Evolutionary conservation across 1,284 basidiomycete species (phyloP).

Genomic region (Spongispora temasekensis): DNA sequence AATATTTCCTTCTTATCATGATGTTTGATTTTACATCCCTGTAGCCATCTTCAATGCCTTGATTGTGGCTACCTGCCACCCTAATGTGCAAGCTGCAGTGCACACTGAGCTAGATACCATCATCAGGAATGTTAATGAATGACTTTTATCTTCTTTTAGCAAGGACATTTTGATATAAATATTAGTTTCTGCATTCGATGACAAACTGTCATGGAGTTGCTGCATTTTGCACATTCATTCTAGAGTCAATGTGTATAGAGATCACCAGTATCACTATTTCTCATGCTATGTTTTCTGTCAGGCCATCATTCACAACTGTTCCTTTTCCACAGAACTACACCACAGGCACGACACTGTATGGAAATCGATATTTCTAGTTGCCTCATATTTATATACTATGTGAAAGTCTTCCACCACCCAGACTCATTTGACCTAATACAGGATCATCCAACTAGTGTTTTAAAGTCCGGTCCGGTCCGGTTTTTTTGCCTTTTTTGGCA

Average conservation of each 20-base stretch:
- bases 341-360: too few relatives aligned
- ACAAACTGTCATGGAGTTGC: slow-evolving; percentile 1
- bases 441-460: too few relatives aligned
- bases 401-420: too few relatives aligned
- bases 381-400: too few relatives aligned
- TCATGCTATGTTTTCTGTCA: too few relatives aligned
- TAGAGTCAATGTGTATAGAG: slow-evolving; percentile 12
- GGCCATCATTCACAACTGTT: too few relatives aligned
- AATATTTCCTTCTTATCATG: not conserved
- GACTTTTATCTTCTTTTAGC: not conserved
- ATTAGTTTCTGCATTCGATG: slow-evolving; percentile 7
- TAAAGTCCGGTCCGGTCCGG: too few relatives aligned
- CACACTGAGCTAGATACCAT: slow-evolving; percentile 11
- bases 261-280: slow-evolving; percentile 1
- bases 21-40: not conserved
- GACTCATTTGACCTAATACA: too few relatives aligned
- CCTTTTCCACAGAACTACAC: too few relatives aligned
- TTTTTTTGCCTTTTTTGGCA: too few relatives aligned
- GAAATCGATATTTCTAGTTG: too few relatives aligned
- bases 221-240: slow-evolving; percentile 7
- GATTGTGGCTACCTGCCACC: not conserved
- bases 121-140: not conserved
- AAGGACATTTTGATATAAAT: too few relatives aligned
- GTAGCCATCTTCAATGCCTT: not conserved
- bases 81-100: slow-evolving; percentile 9